Conservation (phyloP, 23 red algal genomes). For the Gracilaria gracilis region DNA sequence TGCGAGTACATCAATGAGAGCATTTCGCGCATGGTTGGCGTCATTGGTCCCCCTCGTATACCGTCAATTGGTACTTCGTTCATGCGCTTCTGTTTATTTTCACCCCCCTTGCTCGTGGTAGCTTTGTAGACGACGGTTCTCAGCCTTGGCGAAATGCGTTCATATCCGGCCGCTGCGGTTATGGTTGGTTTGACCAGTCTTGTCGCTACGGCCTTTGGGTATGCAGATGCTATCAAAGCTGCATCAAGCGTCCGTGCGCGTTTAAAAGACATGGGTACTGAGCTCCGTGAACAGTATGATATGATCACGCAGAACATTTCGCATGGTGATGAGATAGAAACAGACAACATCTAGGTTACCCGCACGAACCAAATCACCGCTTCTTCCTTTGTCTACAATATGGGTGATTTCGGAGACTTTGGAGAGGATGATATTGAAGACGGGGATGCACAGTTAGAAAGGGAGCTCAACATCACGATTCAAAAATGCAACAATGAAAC, state of each 20-base stretch:
- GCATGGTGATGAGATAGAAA: constrained; percentile 46
- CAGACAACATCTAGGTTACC: constrained; percentile 27
- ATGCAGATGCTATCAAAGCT: constrained; percentile 58
- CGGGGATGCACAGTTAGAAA: constrained; percentile 73
- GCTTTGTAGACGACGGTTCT: constrained; percentile 65
- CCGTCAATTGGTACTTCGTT: constrained; percentile 37
- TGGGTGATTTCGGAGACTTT: constrained; percentile 63
- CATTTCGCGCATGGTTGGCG: constrained; percentile 58
- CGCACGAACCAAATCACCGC: constrained; percentile 27
- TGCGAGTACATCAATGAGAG: constrained; percentile 61
- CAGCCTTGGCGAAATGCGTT: constrained; percentile 60
- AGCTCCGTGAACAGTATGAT: constrained; percentile 57
- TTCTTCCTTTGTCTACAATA: constrained; percentile 51
- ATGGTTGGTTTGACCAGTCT: constrained; percentile 57
- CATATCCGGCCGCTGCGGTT: constrained; percentile 60
- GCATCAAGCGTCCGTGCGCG: constrained; percentile 33
- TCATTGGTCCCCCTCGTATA: constrained; percentile 24
- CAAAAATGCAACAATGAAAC: constrained; percentile 51
- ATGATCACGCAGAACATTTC: constrained; percentile 51
- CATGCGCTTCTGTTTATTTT: constrained; percentile 74
- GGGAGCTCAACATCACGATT: constrained; percentile 72
- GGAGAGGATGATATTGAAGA: constrained; percentile 73
- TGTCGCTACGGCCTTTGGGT: constrained; percentile 61
- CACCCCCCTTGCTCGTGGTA: constrained; percentile 54
- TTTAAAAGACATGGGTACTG: constrained; percentile 53